A percentile compares a stretch with the other conserved stretches of the same genome.
Conservation (phyloP, 2,329 filamentous ascomycete species). For the Colletotrichum godetiae region DNA sequence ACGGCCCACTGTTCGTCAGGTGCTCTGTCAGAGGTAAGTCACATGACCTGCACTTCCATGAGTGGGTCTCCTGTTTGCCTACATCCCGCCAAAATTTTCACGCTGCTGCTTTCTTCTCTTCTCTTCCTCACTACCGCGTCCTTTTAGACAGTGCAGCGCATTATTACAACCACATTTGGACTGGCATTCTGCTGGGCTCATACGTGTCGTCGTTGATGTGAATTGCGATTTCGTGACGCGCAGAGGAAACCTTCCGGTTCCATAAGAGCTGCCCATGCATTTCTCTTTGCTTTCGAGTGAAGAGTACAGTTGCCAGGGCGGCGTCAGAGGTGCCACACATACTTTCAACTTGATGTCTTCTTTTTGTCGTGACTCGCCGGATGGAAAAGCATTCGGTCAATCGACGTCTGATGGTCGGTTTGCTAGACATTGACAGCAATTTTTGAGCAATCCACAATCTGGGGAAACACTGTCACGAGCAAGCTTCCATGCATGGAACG, state of each 20-base stretch:
- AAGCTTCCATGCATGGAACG: slow-evolving; percentile 19
- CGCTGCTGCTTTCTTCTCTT: slow-evolving; percentile 50
- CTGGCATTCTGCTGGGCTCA: slow-evolving; percentile 76
- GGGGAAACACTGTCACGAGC: neutral
- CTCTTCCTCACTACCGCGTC: slow-evolving; percentile 70
- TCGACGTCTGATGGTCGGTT: neutral
- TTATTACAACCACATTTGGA: slow-evolving; percentile 67
- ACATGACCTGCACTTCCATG: slow-evolving; percentile 16
- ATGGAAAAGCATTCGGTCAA: neutral
- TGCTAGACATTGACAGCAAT: neutral
- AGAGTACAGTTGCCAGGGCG: slow-evolving; percentile 70
- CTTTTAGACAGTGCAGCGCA: slow-evolving; percentile 89
- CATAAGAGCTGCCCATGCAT: slow-evolving; percentile 80
- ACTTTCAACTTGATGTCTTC: neutral
- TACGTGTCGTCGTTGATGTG: slow-evolving; percentile 68
- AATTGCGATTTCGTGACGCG: slow-evolving; percentile 61
- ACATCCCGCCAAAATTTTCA: slow-evolving; percentile 36
- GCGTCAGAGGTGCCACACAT: slow-evolving; percentile 89
- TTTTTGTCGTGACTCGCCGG: neutral
- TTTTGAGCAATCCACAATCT: neutral
- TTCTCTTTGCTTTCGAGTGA: slow-evolving; percentile 16
- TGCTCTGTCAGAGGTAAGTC: neutral
- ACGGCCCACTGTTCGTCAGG: neutral
- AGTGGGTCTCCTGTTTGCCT: slow-evolving; percentile 16
- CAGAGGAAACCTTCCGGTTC: slow-evolving; percentile 60